A percentile compares a stretch with the other conserved stretches of the same genome.
phyloP scores from a whole-genome alignment of 495 filamentous ascomycete genomes.

The Penicillium paradoxum region DNA sequence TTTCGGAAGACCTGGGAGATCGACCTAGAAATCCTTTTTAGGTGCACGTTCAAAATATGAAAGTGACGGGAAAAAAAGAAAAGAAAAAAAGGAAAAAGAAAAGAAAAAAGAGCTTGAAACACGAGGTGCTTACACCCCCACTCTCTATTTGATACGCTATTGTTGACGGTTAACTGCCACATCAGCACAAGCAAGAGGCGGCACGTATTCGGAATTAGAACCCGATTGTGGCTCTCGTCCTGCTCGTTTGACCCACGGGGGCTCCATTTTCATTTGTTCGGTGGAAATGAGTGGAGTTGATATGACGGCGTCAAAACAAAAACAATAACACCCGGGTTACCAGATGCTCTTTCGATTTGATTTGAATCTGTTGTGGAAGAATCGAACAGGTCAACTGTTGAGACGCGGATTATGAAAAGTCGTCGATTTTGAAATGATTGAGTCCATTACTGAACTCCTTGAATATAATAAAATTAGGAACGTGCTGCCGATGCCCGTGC shows the following conservation, averaged over 20 bases:
- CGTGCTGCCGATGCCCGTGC: neutral
- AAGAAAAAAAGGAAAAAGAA: neutral
- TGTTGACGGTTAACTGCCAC: conserved; percentile 2
- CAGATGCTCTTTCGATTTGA: neutral
- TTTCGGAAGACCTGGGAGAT: conserved; percentile 3
- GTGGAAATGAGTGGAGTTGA: neutral
- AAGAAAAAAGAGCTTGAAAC: conserved; percentile 2
- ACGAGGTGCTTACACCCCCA: conserved; percentile 1
- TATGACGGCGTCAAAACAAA: conserved; percentile 2
- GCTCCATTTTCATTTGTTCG: conserved; percentile 5
- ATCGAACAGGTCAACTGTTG: neutral
- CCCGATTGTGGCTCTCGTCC: conserved; percentile 10
- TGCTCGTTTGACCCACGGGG: conserved; percentile 13
- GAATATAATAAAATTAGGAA: neutral
- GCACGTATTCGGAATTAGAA: conserved; percentile 12
- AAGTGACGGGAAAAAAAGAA: neutral
- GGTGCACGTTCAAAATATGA: too few species aligned
- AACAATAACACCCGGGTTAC: neutral
- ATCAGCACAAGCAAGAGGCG: neutral
- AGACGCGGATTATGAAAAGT: neutral
- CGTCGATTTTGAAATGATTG: neutral
- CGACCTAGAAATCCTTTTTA: neutral
- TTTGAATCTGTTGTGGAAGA: neutral
- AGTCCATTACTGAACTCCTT: neutral
- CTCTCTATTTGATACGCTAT: conserved; percentile 4